phyloP scores from a whole-genome alignment of 2,329 filamentous ascomycete species.

The Aspergillus spinulosporus region DNA sequence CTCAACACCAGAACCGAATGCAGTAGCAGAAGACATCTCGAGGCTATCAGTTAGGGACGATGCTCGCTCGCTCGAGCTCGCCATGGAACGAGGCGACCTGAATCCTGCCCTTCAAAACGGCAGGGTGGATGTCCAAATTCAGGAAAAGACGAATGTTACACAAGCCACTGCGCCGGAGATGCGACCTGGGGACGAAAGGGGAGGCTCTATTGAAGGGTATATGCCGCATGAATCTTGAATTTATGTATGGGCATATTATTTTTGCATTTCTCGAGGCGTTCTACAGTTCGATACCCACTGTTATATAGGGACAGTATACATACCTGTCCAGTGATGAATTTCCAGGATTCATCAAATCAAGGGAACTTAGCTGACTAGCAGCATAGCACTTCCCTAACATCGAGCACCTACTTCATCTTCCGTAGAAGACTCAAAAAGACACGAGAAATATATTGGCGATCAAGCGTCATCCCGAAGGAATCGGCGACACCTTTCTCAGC shows the following conservation, averaged over 20 bases:
- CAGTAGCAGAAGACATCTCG: conserved; percentile 28
- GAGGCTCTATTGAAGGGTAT: conserved; percentile 47
- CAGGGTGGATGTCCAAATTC: conserved; percentile 36
- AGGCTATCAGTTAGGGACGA: conserved; percentile 30
- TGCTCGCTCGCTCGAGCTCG: conserved; percentile 32
- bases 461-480: conserved; percentile 82
- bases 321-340: neutral
- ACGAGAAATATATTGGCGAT: conserved; percentile 68
- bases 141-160: conserved; percentile 31
- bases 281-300: conserved; percentile 20
- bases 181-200: conserved; percentile 35
- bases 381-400: neutral
- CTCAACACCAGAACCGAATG: conserved; percentile 13
- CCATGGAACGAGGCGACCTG: conserved; percentile 39
- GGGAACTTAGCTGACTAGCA: neutral
- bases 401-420: conserved; percentile 25
- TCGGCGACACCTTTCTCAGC: conserved; percentile 83
- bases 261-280: conserved; percentile 10
- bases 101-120: conserved; percentile 28
- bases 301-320: conserved; percentile 8
- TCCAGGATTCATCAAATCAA: neutral
- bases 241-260: neutral
- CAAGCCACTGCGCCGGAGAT: conserved; percentile 33
- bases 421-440: conserved; percentile 17
- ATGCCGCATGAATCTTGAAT: conserved; percentile 30